Base-by-base conservation (phyloP, 352 stramenopile species). In the Pythium vanterpoolii region DNA sequence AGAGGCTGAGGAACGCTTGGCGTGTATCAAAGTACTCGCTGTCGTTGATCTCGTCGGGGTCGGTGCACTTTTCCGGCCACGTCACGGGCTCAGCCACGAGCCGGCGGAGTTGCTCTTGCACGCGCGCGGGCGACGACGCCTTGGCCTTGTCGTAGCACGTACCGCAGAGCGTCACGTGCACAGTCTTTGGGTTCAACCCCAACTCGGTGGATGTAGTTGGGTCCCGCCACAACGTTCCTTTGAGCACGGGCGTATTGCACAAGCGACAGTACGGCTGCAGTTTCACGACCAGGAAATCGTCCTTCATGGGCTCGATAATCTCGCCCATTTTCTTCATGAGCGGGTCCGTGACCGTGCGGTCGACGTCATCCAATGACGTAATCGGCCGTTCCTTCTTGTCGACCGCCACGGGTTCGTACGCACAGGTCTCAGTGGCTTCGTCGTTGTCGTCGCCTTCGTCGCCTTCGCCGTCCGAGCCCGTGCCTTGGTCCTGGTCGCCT, bases 1-100 rank as follows among this genome's bases (percentile, higher is more conserved):
- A 99, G 16, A 99, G 69, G 68, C 97, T 98, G 60, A 99, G 82
- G 71, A 99, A 99, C 1, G 94, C 92, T 72, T 99, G 96, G 34
- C 97, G 90, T 53, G 97, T 99, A 71, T 99, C 97, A 33, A 97
- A 94, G 64, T 96, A 93, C 73, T 97, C 86, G 66, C 80, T 92
- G 56, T 96, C 85, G 53, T 92, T 87, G n/a, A 88, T 59, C 48
- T 92, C 82, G 63, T 94, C 82, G 5, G 81, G 83, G 47, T 95
- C 83, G 5, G 75, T 79, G 56, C 83, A 93, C 49, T 89, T 88
- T n/a, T 81, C 62, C 8, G 82, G 83, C 38, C 83, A 74, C 34
- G 69, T 77, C 27, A 92, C 77, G 6, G 66, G 72, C 28, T 86
- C 75, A 36, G 81, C 71, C 27, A 73, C 75, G 18, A 95, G 64